These are phyloP conservation scores for Penicillium olsonii DNA, from an alignment of 2,329 filamentous ascomycete genomes.

Conservation along the genomic window DNA sequence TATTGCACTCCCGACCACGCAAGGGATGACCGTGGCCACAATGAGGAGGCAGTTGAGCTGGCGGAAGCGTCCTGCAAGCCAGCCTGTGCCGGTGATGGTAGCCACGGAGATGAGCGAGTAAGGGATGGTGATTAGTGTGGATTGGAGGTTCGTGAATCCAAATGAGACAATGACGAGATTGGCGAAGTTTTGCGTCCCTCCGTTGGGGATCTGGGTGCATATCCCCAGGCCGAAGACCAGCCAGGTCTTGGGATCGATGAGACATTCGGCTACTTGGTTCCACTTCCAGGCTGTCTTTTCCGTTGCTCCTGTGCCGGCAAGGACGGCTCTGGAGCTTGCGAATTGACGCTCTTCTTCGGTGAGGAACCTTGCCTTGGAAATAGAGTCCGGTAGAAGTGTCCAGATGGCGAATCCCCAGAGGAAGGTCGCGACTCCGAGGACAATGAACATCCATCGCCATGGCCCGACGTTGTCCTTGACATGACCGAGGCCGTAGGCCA, in stretches of 20 bases:
- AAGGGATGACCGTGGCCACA: slow-evolving; percentile 52
- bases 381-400: slow-evolving; percentile 54
- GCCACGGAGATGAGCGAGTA: slow-evolving; percentile 56
- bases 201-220: slow-evolving; percentile 59
- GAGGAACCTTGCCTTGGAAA: slow-evolving; percentile 60
- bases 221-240: slow-evolving; percentile 57
- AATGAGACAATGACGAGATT: slow-evolving; percentile 24
- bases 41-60: slow-evolving; percentile 57
- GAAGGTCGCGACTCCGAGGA: slow-evolving; percentile 55
- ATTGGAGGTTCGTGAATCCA: slow-evolving; percentile 22
- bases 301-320: slow-evolving; percentile 55
- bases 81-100: slow-evolving; percentile 53
- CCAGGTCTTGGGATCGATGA: slow-evolving; percentile 63
- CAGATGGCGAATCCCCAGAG: slow-evolving; percentile 54
- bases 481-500: slow-evolving; percentile 59
- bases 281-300: slow-evolving; percentile 52
- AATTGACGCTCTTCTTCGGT: slow-evolving; percentile 54
- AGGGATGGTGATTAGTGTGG: slow-evolving; percentile 57
- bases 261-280: slow-evolving; percentile 56
- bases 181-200: slow-evolving; percentile 59
- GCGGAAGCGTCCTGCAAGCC: slow-evolving; percentile 54
- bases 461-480: slow-evolving; percentile 35
- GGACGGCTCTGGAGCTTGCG: slow-evolving; percentile 35
- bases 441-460: slow-evolving; percentile 58
- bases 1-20: slow-evolving; percentile 55